Evolutionary conservation across 176 grass and related monocot species (phyloP).

Genomic region (Calamus simplicifolius): DNA sequence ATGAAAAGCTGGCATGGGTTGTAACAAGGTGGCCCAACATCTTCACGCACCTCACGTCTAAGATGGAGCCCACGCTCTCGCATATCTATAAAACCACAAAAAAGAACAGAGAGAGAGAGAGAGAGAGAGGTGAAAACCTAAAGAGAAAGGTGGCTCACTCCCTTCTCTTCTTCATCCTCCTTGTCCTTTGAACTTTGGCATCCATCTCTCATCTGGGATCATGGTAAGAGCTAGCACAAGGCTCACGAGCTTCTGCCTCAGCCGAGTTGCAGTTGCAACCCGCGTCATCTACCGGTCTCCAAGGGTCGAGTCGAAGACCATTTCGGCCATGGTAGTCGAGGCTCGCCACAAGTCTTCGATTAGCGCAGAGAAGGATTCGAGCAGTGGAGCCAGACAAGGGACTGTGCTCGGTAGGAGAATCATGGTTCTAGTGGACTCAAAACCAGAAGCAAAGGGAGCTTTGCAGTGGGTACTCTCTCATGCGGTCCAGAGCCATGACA

Average conservation of each 20-base stretch:
- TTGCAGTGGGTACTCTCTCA: constrained; percentile 55
- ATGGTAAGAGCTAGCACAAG: constrained; percentile 5
- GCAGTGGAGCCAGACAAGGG: background rate
- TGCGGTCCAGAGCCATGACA: constrained; percentile 41
- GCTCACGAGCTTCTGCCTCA: constrained; percentile 21
- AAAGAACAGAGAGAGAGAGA: too few relatives aligned
- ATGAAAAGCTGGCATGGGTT: too few relatives aligned
- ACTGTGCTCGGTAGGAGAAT: constrained; percentile 25
- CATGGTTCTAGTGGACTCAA: constrained; percentile 13
- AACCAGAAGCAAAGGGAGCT: constrained; percentile 30
- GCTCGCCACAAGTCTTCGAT: background rate
- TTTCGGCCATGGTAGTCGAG: background rate
- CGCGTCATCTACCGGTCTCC: background rate
- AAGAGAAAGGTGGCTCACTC: too few relatives aligned
- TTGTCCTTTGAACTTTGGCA: too few relatives aligned
- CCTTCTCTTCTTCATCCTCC: too few relatives aligned
- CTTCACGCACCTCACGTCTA: too few relatives aligned
- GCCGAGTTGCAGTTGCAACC: constrained; percentile 15
- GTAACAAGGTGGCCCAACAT: too few relatives aligned
- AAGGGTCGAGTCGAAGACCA: background rate
- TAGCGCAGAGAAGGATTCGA: background rate
- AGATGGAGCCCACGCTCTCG: too few relatives aligned
- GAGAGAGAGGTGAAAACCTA: too few relatives aligned
- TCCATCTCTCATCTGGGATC: too few relatives aligned
- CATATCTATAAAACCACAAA: too few relatives aligned